A percentile compares a stretch with the other conserved stretches of the same genome.
phyloP scores from a whole-genome alignment of 2,329 filamentous ascomycete species.

The Diplodia seriata region DNA sequence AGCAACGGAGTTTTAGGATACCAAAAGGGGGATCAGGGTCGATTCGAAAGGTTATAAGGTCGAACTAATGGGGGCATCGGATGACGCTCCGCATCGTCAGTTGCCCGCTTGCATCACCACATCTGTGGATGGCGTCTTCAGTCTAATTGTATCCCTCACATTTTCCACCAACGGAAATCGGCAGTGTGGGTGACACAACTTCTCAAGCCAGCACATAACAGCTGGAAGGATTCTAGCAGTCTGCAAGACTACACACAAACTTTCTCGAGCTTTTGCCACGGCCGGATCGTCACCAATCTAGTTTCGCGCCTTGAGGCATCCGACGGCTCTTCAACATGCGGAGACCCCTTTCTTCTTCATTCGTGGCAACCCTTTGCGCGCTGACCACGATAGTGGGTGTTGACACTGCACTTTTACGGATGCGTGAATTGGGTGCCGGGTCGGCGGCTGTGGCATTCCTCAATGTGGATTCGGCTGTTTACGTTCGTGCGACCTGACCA shows the following conservation, averaged over 20 bases:
- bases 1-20: constrained; percentile 24
- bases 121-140: constrained; percentile 14
- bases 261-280: background rate
- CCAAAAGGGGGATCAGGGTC: constrained; percentile 4
- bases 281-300: background rate
- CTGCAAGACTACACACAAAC: background rate
- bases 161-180: background rate
- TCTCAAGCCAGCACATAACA: background rate
- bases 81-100: background rate
- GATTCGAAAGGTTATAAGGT: constrained; percentile 11
- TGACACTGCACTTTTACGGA: background rate
- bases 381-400: background rate
- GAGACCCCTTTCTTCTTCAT: background rate
- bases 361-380: background rate
- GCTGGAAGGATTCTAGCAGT: background rate
- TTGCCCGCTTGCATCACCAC: constrained; percentile 22
- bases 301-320: background rate
- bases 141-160: background rate
- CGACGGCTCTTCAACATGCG: background rate
- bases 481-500: background rate
- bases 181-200: constrained; percentile 6
- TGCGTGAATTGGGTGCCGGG: background rate
- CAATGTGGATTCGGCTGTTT: background rate
- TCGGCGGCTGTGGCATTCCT: background rate
- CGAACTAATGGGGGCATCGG: background rate